phyloP scores from a whole-genome alignment of 441 rosid genomes.

The Mallotus repandus region DNA sequence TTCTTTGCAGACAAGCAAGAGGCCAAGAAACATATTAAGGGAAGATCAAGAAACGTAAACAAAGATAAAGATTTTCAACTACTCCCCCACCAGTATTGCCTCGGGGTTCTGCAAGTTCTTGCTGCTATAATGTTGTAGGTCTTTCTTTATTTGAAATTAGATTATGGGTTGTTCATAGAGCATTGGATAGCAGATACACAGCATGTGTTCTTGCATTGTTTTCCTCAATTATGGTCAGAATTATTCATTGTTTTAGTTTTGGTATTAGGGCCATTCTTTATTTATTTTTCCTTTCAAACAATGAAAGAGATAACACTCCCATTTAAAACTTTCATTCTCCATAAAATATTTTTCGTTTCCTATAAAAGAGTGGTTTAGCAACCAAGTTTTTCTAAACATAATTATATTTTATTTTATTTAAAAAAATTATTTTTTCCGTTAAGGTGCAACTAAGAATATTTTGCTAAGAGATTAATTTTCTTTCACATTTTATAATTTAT shows the following conservation, averaged over 20 bases:
- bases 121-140: too few relatives aligned
- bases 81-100: slow-evolving; percentile 41
- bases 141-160: too few relatives aligned
- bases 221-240: slow-evolving; percentile 48
- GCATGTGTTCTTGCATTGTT: slow-evolving; percentile 84
- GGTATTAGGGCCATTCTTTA: slow-evolving; percentile 42
- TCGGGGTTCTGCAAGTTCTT: slow-evolving; percentile 79
- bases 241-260: slow-evolving; percentile 43
- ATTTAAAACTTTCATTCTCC: slow-evolving; percentile 16
- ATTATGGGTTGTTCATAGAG: not conserved
- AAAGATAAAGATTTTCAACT: slow-evolving; percentile 31
- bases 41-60: slow-evolving; percentile 20
- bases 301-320: slow-evolving; percentile 18
- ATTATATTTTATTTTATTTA: too few relatives aligned
- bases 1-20: slow-evolving; percentile 52
- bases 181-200: slow-evolving; percentile 28
- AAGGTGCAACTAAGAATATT: too few relatives aligned
- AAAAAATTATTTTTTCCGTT: too few relatives aligned
- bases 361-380: too few relatives aligned
- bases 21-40: slow-evolving; percentile 21
- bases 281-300: too few relatives aligned
- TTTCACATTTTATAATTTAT: too few relatives aligned
- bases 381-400: too few relatives aligned
- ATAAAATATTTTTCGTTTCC: slow-evolving; percentile 16
- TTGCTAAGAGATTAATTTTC: too few relatives aligned